Percentiles rank a stretch among this genome's conserved stretches.
phyloP scores from a whole-genome alignment of 768 basidiomycete genomes.

The Mycena alexandri region DNA sequence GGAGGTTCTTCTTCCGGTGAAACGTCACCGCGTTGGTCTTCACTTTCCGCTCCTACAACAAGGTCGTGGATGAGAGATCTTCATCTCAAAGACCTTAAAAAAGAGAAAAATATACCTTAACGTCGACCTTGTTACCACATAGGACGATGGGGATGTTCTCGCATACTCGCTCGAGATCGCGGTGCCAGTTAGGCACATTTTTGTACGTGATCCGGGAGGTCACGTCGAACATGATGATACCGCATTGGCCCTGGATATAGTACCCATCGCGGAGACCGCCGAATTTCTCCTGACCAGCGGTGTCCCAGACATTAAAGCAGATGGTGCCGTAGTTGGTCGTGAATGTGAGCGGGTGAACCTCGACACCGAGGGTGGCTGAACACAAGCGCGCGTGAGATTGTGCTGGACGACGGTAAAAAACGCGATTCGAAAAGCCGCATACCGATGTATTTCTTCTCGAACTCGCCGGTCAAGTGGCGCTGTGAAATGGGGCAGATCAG shows the following conservation, averaged over 20 bases:
- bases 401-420: constrained; percentile 36
- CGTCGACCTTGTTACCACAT: constrained; percentile 99
- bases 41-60: constrained; percentile 94
- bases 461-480: constrained; percentile 99
- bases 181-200: constrained; percentile 99
- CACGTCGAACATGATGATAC: constrained; percentile 99
- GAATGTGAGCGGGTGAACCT: constrained; percentile 97
- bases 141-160: constrained; percentile 99
- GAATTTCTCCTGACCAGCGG: constrained; percentile 99
- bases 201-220: constrained; percentile 99
- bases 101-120: constrained; percentile 78
- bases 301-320: constrained; percentile 99
- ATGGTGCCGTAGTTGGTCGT: constrained; percentile 99
- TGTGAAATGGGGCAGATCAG: constrained; percentile 66
- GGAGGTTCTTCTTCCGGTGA: constrained; percentile 99
- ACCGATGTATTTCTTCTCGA: constrained; percentile 99
- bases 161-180: constrained; percentile 99
- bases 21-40: constrained; percentile 99
- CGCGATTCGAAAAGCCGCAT: constrained; percentile 46
- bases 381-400: constrained; percentile 37
- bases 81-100: constrained; percentile 22
- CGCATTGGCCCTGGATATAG: constrained; percentile 98
- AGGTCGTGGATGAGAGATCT: constrained; percentile 18
- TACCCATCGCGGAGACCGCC: constrained; percentile 98
- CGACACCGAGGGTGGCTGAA: constrained; percentile 97